phyloP scores from a whole-genome alignment of 148 eudicot species.

The Oxyria digyna region DNA sequence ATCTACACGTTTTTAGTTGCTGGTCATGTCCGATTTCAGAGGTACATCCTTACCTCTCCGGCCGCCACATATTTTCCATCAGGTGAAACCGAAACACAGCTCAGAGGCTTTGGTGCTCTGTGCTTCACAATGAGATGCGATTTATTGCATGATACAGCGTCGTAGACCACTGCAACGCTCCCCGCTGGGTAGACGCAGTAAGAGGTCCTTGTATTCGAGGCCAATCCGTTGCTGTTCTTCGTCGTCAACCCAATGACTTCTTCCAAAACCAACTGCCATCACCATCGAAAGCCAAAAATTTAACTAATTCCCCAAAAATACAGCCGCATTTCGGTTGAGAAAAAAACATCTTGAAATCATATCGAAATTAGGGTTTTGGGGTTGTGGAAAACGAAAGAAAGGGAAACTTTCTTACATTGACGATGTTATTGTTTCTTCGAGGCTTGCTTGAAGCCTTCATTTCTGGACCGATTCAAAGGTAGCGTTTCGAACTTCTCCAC shows the following conservation, averaged over 20 bases:
- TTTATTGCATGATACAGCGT: slow-evolving; percentile 29
- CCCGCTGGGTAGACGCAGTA: slow-evolving; percentile 43
- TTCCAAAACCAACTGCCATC: slow-evolving; percentile 30
- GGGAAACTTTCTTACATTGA: background rate
- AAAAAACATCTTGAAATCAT: background rate
- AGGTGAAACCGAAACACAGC: slow-evolving; percentile 31
- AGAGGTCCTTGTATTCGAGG: slow-evolving; percentile 20
- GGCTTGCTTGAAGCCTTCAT: slow-evolving; percentile 4
- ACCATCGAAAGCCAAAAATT: background rate
- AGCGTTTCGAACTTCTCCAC: background rate
- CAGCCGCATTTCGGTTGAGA: background rate
- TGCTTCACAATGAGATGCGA: slow-evolving; percentile 30
- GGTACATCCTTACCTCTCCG: slow-evolving; percentile 36
- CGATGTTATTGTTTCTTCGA: background rate
- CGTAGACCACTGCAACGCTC: slow-evolving; percentile 42
- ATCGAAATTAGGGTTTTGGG: background rate
- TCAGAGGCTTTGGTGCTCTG: slow-evolving; percentile 36
- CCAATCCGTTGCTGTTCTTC: slow-evolving; percentile 39
- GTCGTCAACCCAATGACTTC: slow-evolving; percentile 39
- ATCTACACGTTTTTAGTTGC: background rate
- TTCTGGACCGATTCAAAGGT: background rate
- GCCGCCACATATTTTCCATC: slow-evolving; percentile 39
- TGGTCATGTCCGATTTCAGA: background rate
- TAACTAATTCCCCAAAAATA: background rate
- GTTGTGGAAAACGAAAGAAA: background rate